These are phyloP conservation scores for Ophiostoma ips DNA, from an alignment of 2,329 filamentous ascomycete species.

Conservation along the genomic window DNA sequence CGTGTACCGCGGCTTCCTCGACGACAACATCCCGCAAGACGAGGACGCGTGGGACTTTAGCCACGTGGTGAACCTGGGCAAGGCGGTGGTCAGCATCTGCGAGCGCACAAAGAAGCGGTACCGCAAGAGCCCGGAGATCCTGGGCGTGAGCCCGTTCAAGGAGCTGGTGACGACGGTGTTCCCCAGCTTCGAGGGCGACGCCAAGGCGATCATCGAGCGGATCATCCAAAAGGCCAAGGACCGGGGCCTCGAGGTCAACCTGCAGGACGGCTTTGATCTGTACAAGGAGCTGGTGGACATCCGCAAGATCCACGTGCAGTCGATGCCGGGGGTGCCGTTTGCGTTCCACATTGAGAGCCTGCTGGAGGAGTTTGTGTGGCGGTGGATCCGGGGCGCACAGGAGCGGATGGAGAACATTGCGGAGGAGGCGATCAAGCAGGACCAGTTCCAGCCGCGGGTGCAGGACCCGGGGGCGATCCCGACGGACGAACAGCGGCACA, in stretches of 20 bases:
- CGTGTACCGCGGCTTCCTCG: slow-evolving; percentile 68
- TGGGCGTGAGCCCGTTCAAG: slow-evolving; percentile 53
- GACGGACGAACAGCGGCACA: slow-evolving; percentile 74
- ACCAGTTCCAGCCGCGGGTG: slow-evolving; percentile 61
- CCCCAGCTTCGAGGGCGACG: slow-evolving; percentile 81
- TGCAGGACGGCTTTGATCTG: slow-evolving; percentile 87
- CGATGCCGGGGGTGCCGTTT: slow-evolving; percentile 60
- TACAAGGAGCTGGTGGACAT: slow-evolving; percentile 83
- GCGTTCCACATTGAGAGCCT: slow-evolving; percentile 78
- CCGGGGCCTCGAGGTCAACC: slow-evolving; percentile 59
- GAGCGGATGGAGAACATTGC: slow-evolving; percentile 69
- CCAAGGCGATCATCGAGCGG: slow-evolving; percentile 66
- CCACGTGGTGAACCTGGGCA: slow-evolving; percentile 79
- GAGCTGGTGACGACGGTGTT: slow-evolving; percentile 74
- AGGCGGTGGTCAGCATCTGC: slow-evolving; percentile 70
- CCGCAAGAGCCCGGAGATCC: slow-evolving; percentile 70
- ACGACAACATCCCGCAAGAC: slow-evolving; percentile 64
- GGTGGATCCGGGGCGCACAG: slow-evolving; percentile 78
- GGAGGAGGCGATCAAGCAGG: slow-evolving; percentile 80
- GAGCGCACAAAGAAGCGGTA: slow-evolving; percentile 89
- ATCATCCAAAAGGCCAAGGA: slow-evolving; percentile 63
- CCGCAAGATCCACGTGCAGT: slow-evolving; percentile 63
- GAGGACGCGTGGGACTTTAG: slow-evolving; percentile 81
- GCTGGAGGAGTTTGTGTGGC: slow-evolving; percentile 86
- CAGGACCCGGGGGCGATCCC: slow-evolving; percentile 39